A percentile compares a stretch with the other conserved stretches of the same genome.
Conservation (phyloP, 495 filamentous ascomycete species). For the Oidiodendron maius region DNA sequence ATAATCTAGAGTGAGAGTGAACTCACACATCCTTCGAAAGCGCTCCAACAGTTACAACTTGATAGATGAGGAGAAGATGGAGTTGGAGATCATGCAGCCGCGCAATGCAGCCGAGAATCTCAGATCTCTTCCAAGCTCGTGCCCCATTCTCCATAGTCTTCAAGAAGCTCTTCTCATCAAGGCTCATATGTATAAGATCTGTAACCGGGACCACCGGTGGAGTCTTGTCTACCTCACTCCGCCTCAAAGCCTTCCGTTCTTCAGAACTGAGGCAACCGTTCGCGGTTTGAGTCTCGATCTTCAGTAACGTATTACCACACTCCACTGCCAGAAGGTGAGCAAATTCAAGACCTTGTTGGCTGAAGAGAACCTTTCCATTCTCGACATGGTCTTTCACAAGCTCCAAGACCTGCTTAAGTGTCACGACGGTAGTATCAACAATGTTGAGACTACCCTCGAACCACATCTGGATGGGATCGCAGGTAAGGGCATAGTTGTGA, state of each 20-base stretch:
- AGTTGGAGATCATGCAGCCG: slow-evolving; percentile 16
- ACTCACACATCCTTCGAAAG: slow-evolving; percentile 15
- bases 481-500: slow-evolving; percentile 10
- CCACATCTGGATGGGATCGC: neutral
- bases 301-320: slow-evolving; percentile 7
- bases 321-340: slow-evolving; percentile 13
- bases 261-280: slow-evolving; percentile 4
- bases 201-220: neutral
- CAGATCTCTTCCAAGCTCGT: neutral
- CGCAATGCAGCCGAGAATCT: slow-evolving; percentile 2
- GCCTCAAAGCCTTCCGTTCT: slow-evolving; percentile 7
- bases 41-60: slow-evolving; percentile 11
- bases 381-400: slow-evolving; percentile 6
- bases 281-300: slow-evolving; percentile 5
- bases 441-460: slow-evolving; percentile 12
- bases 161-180: slow-evolving; percentile 13
- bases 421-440: slow-evolving; percentile 10
- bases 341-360: slow-evolving; percentile 11
- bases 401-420: slow-evolving; percentile 10
- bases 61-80: slow-evolving; percentile 14
- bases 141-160: slow-evolving; percentile 8
- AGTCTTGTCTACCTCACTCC: slow-evolving; percentile 1
- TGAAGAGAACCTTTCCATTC: slow-evolving; percentile 9
- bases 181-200: slow-evolving; percentile 3
- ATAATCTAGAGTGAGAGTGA: neutral